Conservation (phyloP, 129 eudicot genomes). For the Helianthus tuberosus region DNA sequence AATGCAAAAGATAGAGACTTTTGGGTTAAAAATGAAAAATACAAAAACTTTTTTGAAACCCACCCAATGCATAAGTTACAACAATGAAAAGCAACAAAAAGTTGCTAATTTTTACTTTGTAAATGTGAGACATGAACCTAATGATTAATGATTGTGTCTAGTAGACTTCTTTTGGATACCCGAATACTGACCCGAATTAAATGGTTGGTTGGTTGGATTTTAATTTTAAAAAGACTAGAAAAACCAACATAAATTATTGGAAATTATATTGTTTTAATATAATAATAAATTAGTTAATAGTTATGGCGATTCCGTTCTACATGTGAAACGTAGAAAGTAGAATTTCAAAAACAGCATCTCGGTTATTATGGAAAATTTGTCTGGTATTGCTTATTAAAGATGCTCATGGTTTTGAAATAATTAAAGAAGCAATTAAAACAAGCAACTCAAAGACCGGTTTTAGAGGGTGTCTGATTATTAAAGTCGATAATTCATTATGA, state of each 20-base stretch:
- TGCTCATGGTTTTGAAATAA: background rate
- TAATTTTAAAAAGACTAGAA: background rate
- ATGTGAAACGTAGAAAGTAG: too few relatives aligned
- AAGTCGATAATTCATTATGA: background rate
- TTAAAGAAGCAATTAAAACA: background rate
- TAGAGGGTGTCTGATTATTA: background rate
- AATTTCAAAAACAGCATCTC: background rate
- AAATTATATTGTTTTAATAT: too few relatives aligned
- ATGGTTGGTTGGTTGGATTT: slow-evolving; percentile 1
- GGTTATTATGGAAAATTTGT: background rate
- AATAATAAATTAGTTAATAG: too few relatives aligned
- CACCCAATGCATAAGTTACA: too few relatives aligned
- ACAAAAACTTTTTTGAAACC: too few relatives aligned
- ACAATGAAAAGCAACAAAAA: too few relatives aligned
- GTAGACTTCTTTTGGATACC: slow-evolving; percentile 13
- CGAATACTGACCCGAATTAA: slow-evolving; percentile 16
- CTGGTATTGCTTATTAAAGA: background rate
- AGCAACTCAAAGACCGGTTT: background rate
- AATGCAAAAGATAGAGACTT: too few relatives aligned
- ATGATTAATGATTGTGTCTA: slow-evolving; percentile 21
- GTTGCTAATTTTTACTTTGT: too few relatives aligned
- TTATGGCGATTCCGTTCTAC: too few relatives aligned
- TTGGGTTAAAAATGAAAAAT: too few relatives aligned
- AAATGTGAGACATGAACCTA: slow-evolving; percentile 16
- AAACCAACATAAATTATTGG: background rate